Base-by-base conservation (phyloP, 192 early-diverging fungal species). In the Backusella morwellensis region DNA sequence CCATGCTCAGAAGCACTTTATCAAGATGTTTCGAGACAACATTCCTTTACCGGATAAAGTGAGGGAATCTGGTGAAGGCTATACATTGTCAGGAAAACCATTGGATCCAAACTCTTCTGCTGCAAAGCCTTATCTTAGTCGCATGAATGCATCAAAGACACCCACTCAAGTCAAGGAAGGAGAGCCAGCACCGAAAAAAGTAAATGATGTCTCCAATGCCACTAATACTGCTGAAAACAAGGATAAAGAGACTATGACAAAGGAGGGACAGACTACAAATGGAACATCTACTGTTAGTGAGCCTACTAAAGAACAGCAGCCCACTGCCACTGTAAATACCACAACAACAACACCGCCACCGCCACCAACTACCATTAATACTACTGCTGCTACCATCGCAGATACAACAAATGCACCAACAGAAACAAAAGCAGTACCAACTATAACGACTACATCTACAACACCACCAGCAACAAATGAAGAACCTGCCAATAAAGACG, bases 1-100 rank as follows among this genome's bases (percentile, higher is more conserved):
- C 72, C 96, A 96, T 78, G 95, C 95, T 42, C 95, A 96, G 85
- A 96, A 96, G 80, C 92, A 95, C 79, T 95, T 97, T 76, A 96
- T 96, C 82, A 95, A 95, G 79, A 82, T 97, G 78, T 97, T 88
- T 81, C 81, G 96, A 35, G 96, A 95, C 75, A 90, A 84, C 23
- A 79, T 93, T 54, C 93, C 93, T 41, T 82, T 97, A 56, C 96
- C 96, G n/a, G 86, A 82, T 69, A 97, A 94, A 83, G 93, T 96
- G 66, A 79, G 63, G 77, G 72, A 73, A 68, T 85, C 88, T 2
- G 94, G 94, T n/a, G 86, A 82, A 14, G 94, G 94, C 0, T 94
- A 94, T 82, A 95, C 94, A 6, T 77, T 95, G 0, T 93, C 92
- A 7, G 96, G 96, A 21, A 90, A 92, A 23, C 91, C 93, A n/a